A percentile compares a stretch with the other conserved stretches of the same genome.
phyloP scores from a whole-genome alignment of 371 early-diverging fungal genomes.

The Apophysomyces ossiformis region DNA sequence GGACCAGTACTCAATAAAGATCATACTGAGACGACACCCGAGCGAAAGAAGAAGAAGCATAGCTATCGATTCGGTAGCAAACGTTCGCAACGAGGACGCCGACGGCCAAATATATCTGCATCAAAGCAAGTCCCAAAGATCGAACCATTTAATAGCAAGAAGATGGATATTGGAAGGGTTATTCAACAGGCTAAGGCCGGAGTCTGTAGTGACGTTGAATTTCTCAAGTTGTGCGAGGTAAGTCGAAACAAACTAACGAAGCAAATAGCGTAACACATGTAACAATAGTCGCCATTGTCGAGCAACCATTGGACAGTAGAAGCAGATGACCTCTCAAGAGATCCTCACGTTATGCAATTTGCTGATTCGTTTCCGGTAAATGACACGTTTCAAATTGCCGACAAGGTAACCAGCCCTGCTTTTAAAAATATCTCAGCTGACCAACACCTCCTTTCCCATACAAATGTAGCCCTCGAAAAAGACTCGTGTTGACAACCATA shows the following conservation, averaged over 20 bases:
- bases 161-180: background rate
- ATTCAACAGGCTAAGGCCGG: conserved; percentile 3
- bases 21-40: background rate
- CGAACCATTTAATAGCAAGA: background rate
- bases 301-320: conserved; percentile 1
- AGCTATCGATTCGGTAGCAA: conserved; percentile 20
- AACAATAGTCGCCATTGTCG: background rate
- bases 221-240: conserved; percentile 4
- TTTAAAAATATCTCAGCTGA: background rate
- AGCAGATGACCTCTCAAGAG: conserved; percentile 5
- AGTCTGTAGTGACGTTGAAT: background rate
- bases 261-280: background rate
- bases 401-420: background rate
- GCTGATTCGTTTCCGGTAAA: conserved; percentile 9
- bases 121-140: conserved; percentile 5
- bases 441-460: background rate
- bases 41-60: conserved; percentile 11
- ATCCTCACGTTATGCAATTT: conserved; percentile 1
- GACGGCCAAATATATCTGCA: conserved; percentile 4
- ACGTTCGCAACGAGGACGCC: conserved; percentile 6
- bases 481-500: background rate
- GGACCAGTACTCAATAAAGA: background rate
- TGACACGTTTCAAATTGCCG: conserved; percentile 8
- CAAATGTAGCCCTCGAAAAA: background rate
- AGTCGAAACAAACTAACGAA: background rate